phyloP scores from a whole-genome alignment of 2,329 filamentous ascomycete species.

The Ceratocystis smalleyi region DNA sequence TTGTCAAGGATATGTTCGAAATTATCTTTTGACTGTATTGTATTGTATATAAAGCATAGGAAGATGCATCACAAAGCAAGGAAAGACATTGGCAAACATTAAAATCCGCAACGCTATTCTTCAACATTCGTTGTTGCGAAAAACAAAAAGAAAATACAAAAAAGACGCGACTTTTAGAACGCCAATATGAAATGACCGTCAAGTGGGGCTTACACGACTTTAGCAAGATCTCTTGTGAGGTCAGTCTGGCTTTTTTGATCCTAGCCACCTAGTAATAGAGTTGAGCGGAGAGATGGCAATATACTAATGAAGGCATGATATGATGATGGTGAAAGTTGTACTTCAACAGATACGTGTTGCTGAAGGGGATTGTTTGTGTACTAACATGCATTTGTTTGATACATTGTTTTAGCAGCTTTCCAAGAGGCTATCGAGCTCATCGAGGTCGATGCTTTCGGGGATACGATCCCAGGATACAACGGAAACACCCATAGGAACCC shows the following conservation, averaged over 20 bases:
- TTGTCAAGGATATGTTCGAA: no score
- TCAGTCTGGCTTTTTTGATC: not conserved
- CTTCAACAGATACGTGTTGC: not conserved
- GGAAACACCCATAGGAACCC: conserved; percentile 22
- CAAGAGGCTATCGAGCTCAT: conserved; percentile 81
- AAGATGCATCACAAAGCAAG: not conserved
- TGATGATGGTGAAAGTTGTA: not conserved
- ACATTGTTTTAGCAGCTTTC: conserved; percentile 45
- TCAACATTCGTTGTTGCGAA: not conserved
- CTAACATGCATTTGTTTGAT: not conserved
- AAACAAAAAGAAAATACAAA: not conserved
- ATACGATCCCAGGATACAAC: conserved; percentile 44
- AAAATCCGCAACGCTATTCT: not conserved
- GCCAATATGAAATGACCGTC: no score
- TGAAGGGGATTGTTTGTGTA: not conserved
- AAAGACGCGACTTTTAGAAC: not conserved
- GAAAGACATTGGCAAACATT: not conserved
- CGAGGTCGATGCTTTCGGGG: conserved; percentile 79
- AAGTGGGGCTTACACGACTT: no score
- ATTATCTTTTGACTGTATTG: not conserved
- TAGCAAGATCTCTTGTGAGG: not conserved
- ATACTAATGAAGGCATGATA: not conserved
- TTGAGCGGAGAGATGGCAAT: not conserved
- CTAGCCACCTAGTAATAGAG: not conserved
- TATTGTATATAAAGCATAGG: not conserved